A percentile compares a stretch with the other conserved stretches of the same genome.
Conservation (phyloP, 345 rosid species). For the Populus nigra region DNA sequence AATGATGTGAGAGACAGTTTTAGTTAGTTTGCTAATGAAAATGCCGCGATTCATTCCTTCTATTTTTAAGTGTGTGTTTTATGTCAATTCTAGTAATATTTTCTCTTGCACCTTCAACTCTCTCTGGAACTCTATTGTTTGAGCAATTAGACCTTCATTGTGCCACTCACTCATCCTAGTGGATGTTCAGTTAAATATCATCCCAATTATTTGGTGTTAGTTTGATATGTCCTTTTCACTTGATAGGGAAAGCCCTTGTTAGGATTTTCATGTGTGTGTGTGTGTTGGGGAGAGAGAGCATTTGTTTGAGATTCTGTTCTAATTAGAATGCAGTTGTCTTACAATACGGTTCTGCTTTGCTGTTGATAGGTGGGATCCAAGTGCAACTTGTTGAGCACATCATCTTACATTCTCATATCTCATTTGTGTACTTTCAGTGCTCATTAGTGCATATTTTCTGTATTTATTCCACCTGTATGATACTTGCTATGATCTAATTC, state of each 20-base stretch:
- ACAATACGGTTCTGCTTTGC: background rate
- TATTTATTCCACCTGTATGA: background rate
- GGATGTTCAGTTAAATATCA: background rate
- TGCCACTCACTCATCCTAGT: background rate
- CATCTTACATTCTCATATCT: background rate
- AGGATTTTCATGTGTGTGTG: background rate
- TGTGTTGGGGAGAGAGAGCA: too few relatives aligned
- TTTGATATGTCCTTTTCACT: background rate
- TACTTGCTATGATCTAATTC: background rate
- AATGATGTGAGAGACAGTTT: constrained; percentile 11
- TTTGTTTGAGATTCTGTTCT: too few relatives aligned
- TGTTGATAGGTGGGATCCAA: background rate
- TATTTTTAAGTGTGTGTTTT: background rate
- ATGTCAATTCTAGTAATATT: background rate
- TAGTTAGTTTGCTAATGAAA: constrained; percentile 4
- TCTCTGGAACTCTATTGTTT: background rate
- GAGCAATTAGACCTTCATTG: background rate
- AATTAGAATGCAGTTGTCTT: background rate
- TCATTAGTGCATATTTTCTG: background rate
- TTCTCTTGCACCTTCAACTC: background rate
- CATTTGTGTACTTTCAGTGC: background rate
- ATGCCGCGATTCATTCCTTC: background rate
- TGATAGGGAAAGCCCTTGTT: background rate
- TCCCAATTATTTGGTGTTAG: background rate
- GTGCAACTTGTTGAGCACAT: background rate